phyloP scores from a whole-genome alignment of 2,329 filamentous ascomycete genomes.

The Sporothrix variecibatus region DNA sequence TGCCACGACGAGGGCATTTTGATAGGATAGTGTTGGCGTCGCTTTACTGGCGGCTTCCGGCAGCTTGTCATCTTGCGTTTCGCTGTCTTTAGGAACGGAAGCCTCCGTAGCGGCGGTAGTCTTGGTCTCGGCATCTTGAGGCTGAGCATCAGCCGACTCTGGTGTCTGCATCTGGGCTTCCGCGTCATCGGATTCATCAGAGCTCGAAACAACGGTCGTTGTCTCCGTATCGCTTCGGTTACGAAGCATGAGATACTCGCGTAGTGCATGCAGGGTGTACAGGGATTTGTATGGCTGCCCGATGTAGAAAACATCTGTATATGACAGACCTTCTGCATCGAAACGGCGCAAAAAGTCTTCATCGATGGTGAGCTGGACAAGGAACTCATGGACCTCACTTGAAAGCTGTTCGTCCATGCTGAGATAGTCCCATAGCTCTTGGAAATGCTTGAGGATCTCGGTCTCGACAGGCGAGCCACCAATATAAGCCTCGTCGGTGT shows the following conservation, averaged over 20 bases:
- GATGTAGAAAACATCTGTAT: conserved; percentile 66
- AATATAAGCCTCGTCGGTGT: conserved; percentile 49
- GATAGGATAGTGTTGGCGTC: conserved; percentile 30
- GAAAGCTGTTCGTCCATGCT: conserved; percentile 70
- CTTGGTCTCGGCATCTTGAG: not conserved
- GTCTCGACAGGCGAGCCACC: conserved; percentile 68
- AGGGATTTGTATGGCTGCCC: conserved; percentile 71
- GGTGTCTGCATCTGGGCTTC: conserved; percentile 10
- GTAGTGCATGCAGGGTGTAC: conserved; percentile 70
- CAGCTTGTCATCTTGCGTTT: not conserved
- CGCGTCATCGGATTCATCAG: not conserved
- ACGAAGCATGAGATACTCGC: conserved; percentile 57
- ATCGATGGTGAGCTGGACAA: conserved; percentile 69
- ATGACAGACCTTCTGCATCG: conserved; percentile 52
- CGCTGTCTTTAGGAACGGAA: not conserved
- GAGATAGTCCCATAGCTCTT: conserved; percentile 79
- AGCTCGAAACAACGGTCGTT: not conserved
- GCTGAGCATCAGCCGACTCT: not conserved
- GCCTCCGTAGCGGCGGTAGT: not conserved
- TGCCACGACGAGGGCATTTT: conserved; percentile 46
- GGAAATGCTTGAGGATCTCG: conserved; percentile 79
- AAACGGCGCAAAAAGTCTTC: conserved; percentile 62
- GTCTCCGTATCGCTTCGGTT: conserved; percentile 29
- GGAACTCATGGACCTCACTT: conserved; percentile 70
- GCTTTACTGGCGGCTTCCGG: conserved; percentile 30